Evolutionary conservation across 768 basidiomycete genomes (phyloP).

Genomic region (Panaeolus papilionaceus): DNA sequence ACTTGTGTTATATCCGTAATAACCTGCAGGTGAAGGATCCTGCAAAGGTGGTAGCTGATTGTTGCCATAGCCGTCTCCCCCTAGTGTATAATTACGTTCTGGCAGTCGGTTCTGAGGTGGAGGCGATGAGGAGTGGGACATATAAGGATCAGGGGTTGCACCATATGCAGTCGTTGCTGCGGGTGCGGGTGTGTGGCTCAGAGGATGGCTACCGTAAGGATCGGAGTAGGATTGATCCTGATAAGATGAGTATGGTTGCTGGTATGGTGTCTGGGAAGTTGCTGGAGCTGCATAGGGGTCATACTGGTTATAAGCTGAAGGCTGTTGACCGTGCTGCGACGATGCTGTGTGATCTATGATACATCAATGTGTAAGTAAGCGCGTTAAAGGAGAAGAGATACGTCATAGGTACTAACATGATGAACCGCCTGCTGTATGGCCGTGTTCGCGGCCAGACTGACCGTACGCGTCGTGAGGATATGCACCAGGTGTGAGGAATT

Average conservation of each 20-base stretch:
- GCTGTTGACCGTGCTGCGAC: conserved; percentile 53
- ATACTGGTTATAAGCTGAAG: conserved; percentile 52
- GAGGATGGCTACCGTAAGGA: conserved; percentile 1
- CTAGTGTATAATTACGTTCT: conserved; percentile 62
- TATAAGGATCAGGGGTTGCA: conserved; percentile 33
- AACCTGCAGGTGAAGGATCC: conserved; percentile 33
- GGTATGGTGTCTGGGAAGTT: conserved; percentile 1
- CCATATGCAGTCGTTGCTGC: conserved; percentile 28
- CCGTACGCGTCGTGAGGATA: conserved; percentile 42
- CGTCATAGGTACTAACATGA: conserved; percentile 51
- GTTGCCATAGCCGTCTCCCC: conserved; percentile 61
- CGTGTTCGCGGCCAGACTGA: conserved; percentile 43
- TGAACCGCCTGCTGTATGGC: conserved; percentile 57
- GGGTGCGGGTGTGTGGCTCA: conserved; percentile 29
- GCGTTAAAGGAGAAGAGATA: neutral
- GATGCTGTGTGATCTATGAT: conserved; percentile 59
- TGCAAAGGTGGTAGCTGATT: conserved; percentile 50
- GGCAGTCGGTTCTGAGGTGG: conserved; percentile 34
- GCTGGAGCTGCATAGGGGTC: conserved; percentile 44
- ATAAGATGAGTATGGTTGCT: conserved; percentile 9
- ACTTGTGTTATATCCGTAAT: conserved; percentile 26
- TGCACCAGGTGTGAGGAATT: conserved; percentile 38
- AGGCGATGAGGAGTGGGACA: conserved; percentile 31
- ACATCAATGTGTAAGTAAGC: conserved; percentile 18
- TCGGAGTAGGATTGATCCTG: conserved; percentile 12